A percentile compares a stretch with the other conserved stretches of the same genome.
phyloP scores from a whole-genome alignment of 345 rosid genomes.

The Eucalyptus camaldulensis region DNA sequence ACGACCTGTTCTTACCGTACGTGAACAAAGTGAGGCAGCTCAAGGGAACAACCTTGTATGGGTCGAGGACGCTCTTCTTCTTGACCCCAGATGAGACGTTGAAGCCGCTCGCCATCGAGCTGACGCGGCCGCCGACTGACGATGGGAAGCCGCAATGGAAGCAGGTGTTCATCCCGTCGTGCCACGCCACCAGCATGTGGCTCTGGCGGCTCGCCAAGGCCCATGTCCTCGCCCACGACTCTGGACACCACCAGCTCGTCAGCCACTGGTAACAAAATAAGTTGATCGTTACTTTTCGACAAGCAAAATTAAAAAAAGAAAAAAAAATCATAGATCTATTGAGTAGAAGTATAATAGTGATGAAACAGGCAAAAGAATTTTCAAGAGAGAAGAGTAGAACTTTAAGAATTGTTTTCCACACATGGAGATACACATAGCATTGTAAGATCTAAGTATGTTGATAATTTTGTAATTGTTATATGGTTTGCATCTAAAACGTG shows the following conservation, averaged over 20 bases:
- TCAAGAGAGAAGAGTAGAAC: no score
- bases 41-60: slow-evolving; percentile 35
- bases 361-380: not conserved
- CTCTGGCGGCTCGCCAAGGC: slow-evolving; percentile 68
- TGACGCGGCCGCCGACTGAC: slow-evolving; percentile 34
- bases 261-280: slow-evolving; percentile 48
- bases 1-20: slow-evolving; percentile 46
- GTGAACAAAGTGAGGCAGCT: slow-evolving; percentile 51
- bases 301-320: not conserved
- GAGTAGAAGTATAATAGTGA: not conserved
- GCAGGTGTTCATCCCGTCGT: slow-evolving; percentile 27
- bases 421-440: fast-evolving
- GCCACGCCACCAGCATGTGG: slow-evolving; percentile 43
- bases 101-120: slow-evolving; percentile 54
- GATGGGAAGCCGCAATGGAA: slow-evolving; percentile 57
- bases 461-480: not conserved
- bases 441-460: not conserved
- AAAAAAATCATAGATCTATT: not conserved
- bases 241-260: slow-evolving; percentile 56
- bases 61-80: slow-evolving; percentile 58
- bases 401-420: no score
- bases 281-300: not conserved
- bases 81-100: slow-evolving; percentile 34
- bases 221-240: slow-evolving; percentile 53
- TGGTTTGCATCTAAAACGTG: not conserved